Base-by-base conservation (phyloP, 1,284 basidiomycete genomes). In the Sanghuangporus baumii region DNA sequence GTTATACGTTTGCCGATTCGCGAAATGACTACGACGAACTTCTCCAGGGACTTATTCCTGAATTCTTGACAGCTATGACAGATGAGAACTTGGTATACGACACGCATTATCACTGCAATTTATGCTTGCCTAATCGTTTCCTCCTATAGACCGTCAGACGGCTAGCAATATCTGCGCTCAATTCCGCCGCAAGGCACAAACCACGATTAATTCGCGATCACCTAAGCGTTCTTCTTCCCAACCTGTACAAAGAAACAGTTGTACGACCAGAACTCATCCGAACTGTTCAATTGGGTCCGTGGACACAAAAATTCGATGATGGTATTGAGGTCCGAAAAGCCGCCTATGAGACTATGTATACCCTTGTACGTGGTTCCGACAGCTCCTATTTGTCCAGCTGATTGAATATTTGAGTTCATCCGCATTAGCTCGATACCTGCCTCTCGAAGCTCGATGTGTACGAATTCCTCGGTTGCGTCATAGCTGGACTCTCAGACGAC, bases 291-390 rank as follows among this genome's bases (percentile, higher is more conserved):
- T 98, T 99, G 97, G 97, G 97, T 14, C 97, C 97, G 0, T 99
- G 95, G 89, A 95, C 91, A 59, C 94, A 96, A 74, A 93, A 91
- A 72, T 91, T 94, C 40, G 94, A 97, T 70, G 94, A 96, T 68
- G 94, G 95, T 57, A 79, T 97, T 9, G 94, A 97, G 67, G 85
- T 93, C n/a, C 87, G 93, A 60, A 95, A 96, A 81, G 96, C 93
- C 0, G 96, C 96, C 1, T 98, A 93, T 75, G 96, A 99, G 76
- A 96, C 96, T 4, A 93, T 99, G 81, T 96, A 96, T 73, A 98
- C 96, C 16, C 76, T 98, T 66, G 92, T 93, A 67, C 69, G 88
- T 76, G 8, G 16, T 46, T 36, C 26, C 6, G 18, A 55, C 34
- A 14, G 50, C 20, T n/a, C 55, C 12, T 61, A 36, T 36, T 2